phyloP scores from a whole-genome alignment of 306 rosid species.

The Ceratonia siliqua region DNA sequence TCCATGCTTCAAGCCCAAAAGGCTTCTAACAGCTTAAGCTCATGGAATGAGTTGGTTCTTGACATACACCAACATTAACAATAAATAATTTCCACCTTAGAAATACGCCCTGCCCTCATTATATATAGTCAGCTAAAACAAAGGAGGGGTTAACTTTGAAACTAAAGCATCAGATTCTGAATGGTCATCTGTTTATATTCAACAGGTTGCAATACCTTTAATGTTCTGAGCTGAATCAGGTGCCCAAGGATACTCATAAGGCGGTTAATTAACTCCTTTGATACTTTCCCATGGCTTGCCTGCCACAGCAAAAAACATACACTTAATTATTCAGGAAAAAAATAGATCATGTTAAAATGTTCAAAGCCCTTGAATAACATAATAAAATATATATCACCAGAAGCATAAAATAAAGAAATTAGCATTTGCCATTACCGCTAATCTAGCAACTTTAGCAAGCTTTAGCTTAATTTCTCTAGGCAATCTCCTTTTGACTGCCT shows the following conservation, averaged over 20 bases:
- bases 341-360: slow-evolving; percentile 33
- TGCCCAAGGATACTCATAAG: slow-evolving; percentile 96
- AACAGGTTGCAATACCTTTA: slow-evolving; percentile 65
- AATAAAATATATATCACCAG: not conserved
- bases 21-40: not conserved
- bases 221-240: slow-evolving; percentile 91
- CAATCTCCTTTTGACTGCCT: slow-evolving; percentile 66
- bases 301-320: slow-evolving; percentile 52
- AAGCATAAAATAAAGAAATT: slow-evolving; percentile 38
- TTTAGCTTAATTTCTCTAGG: slow-evolving; percentile 89
- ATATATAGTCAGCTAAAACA: slow-evolving; percentile 10
- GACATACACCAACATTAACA: not conserved
- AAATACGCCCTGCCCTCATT: not conserved
- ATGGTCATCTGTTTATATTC: slow-evolving; percentile 19
- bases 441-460: slow-evolving; percentile 97
- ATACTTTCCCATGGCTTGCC: slow-evolving; percentile 93
- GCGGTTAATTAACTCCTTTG: slow-evolving; percentile 85
- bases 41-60: not conserved
- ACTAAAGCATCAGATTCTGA: slow-evolving; percentile 4
- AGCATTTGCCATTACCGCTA: slow-evolving; percentile 64
- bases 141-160: slow-evolving; percentile 5
- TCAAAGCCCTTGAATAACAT: slow-evolving; percentile 3
- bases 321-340: slow-evolving; percentile 2
- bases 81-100: not conserved
- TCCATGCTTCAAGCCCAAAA: too few relatives aligned